Evolutionary conservation across 1,139 yeast species (phyloP), one percentile per base, ranked within the genome.

Genomic region (Pichia kudriavzevii): DNA sequence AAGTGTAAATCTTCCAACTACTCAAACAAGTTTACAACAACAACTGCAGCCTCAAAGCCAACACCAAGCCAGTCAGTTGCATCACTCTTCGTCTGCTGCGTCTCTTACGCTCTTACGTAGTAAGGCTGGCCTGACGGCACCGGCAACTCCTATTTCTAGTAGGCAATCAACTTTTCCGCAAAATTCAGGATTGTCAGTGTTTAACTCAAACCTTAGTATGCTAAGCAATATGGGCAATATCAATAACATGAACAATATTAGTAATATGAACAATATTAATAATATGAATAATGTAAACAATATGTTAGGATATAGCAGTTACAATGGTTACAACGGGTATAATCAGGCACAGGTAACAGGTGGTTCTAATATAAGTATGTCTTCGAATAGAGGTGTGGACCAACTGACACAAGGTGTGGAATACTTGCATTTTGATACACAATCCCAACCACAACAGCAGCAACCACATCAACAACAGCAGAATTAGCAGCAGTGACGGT

Each of bases 41-140:
- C n/a, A n/a, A n/a, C n/a, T n/a, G n/a, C n/a, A n/a, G 13, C 18
- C 23, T 10, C 17, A 18, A 12, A 26, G 9, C 13, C 29, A 26
- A 18, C 15, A 22, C 6, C 24, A 7, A 22, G 11, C 11, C 7
- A 22, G n/a, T 7, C 12, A 31, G 9, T 31, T 53, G n/a, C 56
- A 53, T 32, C 57, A 53, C 34, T 52, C 58, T 5, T 43, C 53
- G 3, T 53, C 58, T 1, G 45, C 53, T n/a, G 55, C 50, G 0
- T 52, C 57, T 8, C 40, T 54, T 29, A 53, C 51, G 32, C 17
- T 50, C 13, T 34, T 49, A 18, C 32, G 41, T 26, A 38, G 44
- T 13, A 45, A 48, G 28, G 8, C 22, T 26, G 55, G 52, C 4
- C 32, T 44, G 11, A 41, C 42, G n/a, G 41, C 46, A 3, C 45